Base-by-base conservation (phyloP, 1,139 yeast species). In the Geotrichum australiense region DNA sequence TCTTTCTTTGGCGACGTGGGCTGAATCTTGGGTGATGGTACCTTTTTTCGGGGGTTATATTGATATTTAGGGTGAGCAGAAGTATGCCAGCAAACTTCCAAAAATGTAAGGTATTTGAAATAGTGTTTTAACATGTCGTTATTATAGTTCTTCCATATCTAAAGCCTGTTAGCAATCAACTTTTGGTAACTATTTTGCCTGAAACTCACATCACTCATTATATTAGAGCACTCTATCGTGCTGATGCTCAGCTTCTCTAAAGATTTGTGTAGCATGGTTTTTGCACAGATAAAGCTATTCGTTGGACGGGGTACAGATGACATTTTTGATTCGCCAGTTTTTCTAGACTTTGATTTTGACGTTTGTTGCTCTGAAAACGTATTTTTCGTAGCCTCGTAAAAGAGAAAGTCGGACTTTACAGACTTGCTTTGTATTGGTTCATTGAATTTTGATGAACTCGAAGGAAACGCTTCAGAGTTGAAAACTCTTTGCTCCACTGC, bases 141-240 rank as follows among this genome's bases (percentile, higher is more conserved):
- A 4, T 25, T 16, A 26, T 20, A 35, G 24, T 35, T 35, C 26
- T 26, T 35, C 38, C 38, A 35, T 6, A 35, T 35, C 35, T 31
- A 15, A 19, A 10, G 8, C 14, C 4, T 6, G 24, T 31, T 31
- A 31, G 35, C 14, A 19, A n/a, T 14, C 5, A 14, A 23, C 11
- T 7, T 23, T 7, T n/a, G n/a, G n/a, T n/a, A n/a, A n/a, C n/a
- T n/a, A n/a, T n/a, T n/a, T n/a, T n/a, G n/a, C n/a, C n/a, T n/a
- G n/a, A 3, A 11, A 37, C 41, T 30, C 24, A 37, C 41, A 16
- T 39, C 42, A 18, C 42, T 39, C 38, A 39, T 39, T 8, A 39
- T 19, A 27, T 34, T 33, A 8, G 42, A 39, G 19, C 38, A 39
- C 27, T 39, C 37, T 8, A 39, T 39, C 5, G 42, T 39, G 25